Conservation (phyloP, 2,329 filamentous ascomycete species). For the Arthrobotrys iridis region DNA sequence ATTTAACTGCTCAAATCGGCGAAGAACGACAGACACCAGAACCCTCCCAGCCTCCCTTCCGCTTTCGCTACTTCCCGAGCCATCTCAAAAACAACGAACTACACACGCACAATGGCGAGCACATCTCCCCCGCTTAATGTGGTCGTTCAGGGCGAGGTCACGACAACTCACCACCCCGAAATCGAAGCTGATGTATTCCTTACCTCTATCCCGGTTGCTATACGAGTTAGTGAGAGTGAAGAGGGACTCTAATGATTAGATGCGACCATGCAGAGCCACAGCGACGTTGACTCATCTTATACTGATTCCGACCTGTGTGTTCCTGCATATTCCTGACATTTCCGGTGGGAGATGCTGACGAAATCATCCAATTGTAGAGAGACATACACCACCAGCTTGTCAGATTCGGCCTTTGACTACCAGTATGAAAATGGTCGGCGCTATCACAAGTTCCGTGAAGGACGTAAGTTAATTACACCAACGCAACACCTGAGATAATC, state of each 20-base stretch:
- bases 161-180: constrained; percentile 35
- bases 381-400: constrained; percentile 60
- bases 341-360: background rate
- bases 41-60: constrained; percentile 28
- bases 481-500: constrained; percentile 56
- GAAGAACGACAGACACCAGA: constrained; percentile 1
- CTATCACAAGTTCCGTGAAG: constrained; percentile 66
- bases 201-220: background rate
- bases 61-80: constrained; percentile 37
- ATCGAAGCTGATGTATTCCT: constrained; percentile 39
- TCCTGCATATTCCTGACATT: background rate
- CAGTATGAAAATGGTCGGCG: constrained; percentile 65
- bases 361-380: constrained; percentile 7
- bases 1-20: constrained; percentile 16
- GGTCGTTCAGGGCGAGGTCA: constrained; percentile 5
- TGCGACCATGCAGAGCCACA: constrained; percentile 22
- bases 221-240: background rate
- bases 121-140: constrained; percentile 4
- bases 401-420: constrained; percentile 64
- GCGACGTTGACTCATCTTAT: constrained; percentile 29
- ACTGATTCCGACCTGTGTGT: constrained; percentile 39
- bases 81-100: background rate
- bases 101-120: constrained; percentile 8
- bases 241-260: background rate
- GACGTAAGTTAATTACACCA: constrained; percentile 58